Percentiles rank a stretch among this genome's conserved stretches.
Conservation (phyloP, 2,329 filamentous ascomycete species). For the Phaeoacremonium minimum region DNA sequence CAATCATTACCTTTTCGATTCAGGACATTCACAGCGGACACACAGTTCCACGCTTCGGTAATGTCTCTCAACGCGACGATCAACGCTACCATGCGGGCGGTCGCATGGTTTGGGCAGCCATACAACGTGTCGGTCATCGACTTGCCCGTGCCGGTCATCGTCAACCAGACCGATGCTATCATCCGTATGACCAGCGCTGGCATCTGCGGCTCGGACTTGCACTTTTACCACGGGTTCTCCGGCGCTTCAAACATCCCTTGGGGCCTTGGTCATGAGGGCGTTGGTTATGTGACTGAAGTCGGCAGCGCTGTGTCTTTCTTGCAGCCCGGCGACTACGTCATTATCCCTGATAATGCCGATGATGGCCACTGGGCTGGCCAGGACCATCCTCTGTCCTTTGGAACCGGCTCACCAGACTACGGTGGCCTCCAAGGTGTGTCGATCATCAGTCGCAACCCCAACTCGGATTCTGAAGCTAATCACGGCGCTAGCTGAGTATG, state of each 20-base stretch:
- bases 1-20: too few relatives aligned
- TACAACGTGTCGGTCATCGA: conserved; percentile 7
- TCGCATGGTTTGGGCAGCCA: conserved; percentile 7
- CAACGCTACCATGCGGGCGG: conserved; percentile 5
- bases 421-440: conserved; percentile 13
- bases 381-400: conserved; percentile 1
- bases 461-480: not conserved
- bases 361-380: conserved; percentile 42
- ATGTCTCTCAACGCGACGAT: not conserved
- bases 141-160: not conserved
- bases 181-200: conserved; percentile 26
- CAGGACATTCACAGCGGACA: too few relatives aligned
- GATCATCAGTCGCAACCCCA: not conserved
- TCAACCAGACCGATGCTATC: conserved; percentile 22
- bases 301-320: conserved; percentile 56
- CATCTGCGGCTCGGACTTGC: conserved; percentile 29
- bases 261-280: conserved; percentile 47
- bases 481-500: conserved; percentile 52
- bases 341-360: conserved; percentile 63
- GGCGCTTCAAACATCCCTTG: not conserved
- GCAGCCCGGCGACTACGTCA: conserved; percentile 59
- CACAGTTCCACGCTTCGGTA: too few relatives aligned
- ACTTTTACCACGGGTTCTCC: conserved; percentile 22
- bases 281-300: conserved; percentile 52
- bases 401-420: not conserved